Conservation (phyloP, 495 filamentous ascomycete genomes). For the Aspergillus biplanus region DNA sequence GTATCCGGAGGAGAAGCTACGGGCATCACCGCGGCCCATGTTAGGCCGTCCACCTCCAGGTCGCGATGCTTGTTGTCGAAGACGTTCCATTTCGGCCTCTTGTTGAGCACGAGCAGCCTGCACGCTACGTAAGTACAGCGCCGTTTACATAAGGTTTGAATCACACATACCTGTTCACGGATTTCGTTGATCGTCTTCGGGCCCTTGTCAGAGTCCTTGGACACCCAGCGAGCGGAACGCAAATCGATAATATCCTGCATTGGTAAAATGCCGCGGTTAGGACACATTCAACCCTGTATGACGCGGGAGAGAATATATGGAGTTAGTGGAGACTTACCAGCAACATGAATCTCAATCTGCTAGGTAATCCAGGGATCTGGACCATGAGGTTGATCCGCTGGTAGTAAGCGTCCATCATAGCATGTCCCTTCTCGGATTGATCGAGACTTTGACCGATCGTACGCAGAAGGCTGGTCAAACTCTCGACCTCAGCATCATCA, state of each 20-base stretch:
- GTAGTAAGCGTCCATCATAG: constrained; percentile 95
- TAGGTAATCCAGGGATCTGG: constrained; percentile 75
- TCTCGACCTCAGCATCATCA: constrained; percentile 95
- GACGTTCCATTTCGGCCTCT: constrained; percentile 59
- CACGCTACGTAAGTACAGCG: constrained; percentile 22
- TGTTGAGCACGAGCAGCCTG: constrained; percentile 73
- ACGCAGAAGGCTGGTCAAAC: constrained; percentile 85
- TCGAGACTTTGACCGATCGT: constrained; percentile 90
- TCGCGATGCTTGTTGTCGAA: constrained; percentile 50
- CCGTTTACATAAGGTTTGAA: not conserved
- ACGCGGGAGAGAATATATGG: not conserved
- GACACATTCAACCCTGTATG: not conserved
- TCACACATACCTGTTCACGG: constrained; percentile 69
- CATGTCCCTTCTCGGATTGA: constrained; percentile 73
- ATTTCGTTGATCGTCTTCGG: constrained; percentile 96
- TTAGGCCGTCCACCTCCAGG: constrained; percentile 59
- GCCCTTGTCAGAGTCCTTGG: constrained; percentile 86
- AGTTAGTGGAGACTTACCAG: constrained; percentile 57
- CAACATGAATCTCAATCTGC: constrained; percentile 91
- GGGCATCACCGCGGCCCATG: constrained; percentile 82
- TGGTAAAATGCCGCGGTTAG: constrained; percentile 1
- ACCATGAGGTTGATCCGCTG: constrained; percentile 79
- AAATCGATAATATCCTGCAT: constrained; percentile 81
- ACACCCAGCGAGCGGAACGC: constrained; percentile 71
- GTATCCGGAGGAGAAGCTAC: constrained; percentile 72